Evolutionary conservation across 192 early-diverging fungal species (phyloP), one percentile per base, ranked within the genome.

Genomic region (Coemansia sp.): DNA sequence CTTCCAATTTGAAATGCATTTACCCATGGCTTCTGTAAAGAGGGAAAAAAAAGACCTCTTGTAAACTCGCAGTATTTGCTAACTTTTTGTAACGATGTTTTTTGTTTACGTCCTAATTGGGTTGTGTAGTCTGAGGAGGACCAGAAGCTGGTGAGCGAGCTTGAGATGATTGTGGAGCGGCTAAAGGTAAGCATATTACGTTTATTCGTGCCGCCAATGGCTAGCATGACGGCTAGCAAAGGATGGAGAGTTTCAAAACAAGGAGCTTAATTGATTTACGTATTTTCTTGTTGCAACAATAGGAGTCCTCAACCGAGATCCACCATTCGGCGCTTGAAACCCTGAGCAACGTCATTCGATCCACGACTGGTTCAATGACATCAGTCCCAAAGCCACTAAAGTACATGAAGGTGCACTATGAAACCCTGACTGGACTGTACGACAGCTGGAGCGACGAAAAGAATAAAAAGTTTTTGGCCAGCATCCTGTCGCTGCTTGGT

Each of bases 321-420:
- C 88, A 97, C 76, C 87, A 86, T 61, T 86, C 93, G 20, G 87
- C 95, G 9, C 86, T 99, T 34, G 95, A 97, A 62, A 86, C 88
- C 56, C 86, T 99, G 23, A 89, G 90, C 62, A 93, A 90, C 11
- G 65, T 91, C 22, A 97, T 99, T 76, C 91, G 94, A 56, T 95
- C 95, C 9, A 91, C 94, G 9, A 95, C 95, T 4, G 92, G 90
- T 61, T 99, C 97, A 46, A 99, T 99, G 97, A 97, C 97, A 8
- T 94, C 95, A n/a, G 97, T 98, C 5, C 95, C 97, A 54, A 99
- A 99, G 75, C 96, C 95, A 25, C 87, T 99, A 70, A 99, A 99
- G 81, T 99, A 92, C 66, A 77, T 99, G 59, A 87, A 95, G 61
- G 88, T 88, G 40, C 92, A 94, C 61, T 97, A 96, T 76, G 69